These are phyloP conservation scores for Pythium brassicae DNA, from an alignment of 352 stramenopile genomes.

Conservation along the genomic window DNA sequence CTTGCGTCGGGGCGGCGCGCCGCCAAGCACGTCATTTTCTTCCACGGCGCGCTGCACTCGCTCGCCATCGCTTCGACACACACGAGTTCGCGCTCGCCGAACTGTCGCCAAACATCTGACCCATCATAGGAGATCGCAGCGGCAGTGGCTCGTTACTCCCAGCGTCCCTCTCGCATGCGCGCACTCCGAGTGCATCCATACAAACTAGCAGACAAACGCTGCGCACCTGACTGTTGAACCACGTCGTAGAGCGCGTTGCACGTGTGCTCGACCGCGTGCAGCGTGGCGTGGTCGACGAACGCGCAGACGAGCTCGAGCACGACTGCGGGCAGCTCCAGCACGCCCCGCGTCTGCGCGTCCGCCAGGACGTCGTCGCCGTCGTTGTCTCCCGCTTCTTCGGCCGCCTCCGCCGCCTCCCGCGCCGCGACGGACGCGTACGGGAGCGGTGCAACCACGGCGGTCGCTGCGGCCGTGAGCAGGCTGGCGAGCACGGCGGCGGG, in stretches of 20 bases:
- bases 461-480: constrained; percentile 2
- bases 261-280: constrained; percentile 51
- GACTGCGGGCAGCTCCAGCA: constrained; percentile 34
- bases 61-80: constrained; percentile 19
- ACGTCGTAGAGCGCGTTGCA: constrained; percentile 26
- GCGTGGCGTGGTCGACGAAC: constrained; percentile 47
- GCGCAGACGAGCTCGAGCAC: constrained; percentile 47
- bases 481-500: constrained; percentile 3
- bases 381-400: neutral
- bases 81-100: constrained; percentile 19
- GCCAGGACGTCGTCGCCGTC: neutral
- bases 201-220: constrained; percentile 1
- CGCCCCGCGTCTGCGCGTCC: neutral
- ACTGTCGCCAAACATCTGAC: constrained; percentile 41
- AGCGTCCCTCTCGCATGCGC: too few relatives aligned
- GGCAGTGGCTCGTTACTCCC: neutral
- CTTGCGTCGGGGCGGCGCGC: constrained; percentile 28
- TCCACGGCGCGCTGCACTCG: constrained; percentile 27
- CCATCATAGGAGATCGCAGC: constrained; percentile 3
- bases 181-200: constrained; percentile 1
- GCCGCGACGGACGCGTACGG: constrained; percentile 5
- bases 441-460: constrained; percentile 7
- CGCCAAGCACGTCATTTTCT: constrained; percentile 43
- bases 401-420: neutral
- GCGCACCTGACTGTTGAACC: constrained; percentile 35